Base-by-base conservation (phyloP, 371 early-diverging fungal species). In the Syncephalastrum monosporum region DNA sequence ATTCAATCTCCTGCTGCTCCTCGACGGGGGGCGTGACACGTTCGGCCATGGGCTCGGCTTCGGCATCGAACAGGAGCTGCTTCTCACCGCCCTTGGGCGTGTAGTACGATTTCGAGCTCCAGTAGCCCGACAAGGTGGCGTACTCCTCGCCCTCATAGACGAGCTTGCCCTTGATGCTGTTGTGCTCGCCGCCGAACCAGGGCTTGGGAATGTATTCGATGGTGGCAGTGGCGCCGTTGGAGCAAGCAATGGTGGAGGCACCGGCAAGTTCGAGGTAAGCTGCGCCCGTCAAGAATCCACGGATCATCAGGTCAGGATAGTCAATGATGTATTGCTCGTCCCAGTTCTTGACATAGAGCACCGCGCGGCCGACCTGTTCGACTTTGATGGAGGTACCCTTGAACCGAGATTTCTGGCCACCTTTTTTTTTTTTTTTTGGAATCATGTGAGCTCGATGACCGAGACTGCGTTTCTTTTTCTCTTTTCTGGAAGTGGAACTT, bases 1-100 rank as follows among this genome's bases (percentile, higher is more conserved):
- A 86, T 62, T 92, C 92, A 24, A 83, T 63, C 17, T 75, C 81
- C 4, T 68, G 70, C 70, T 90, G 90, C 50, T 89, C 77, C 12
- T 72, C 77, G 1, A 84, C 42, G 5, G 89, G 89, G 8, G 64
- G 65, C 41, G 83, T 79, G 16, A 68, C 60, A 27, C 82, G 81
- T 27, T 77, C 72, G 13, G 82, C 81, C 59, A 82, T 71, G 7
- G 80, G 77, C 56, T 82, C 76, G 47, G 72, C 72, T 47, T 74
- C 71, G 33, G 86, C 84, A 65, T 91, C 89, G 60, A 88, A 87
- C 66, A 91, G 71, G 8, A 81, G 64, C 16, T 71, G 60, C 19
- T 80, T 69, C n/a, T 70, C 56, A 41, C 66, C 63, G 45, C 59
- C 69, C 45, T 62, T 56, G 12, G 64, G 53, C 15, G 71, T 74